Evolutionary conservation across 2,329 filamentous ascomycete species (phyloP).

Genomic region (Podosphaera xanthii): DNA sequence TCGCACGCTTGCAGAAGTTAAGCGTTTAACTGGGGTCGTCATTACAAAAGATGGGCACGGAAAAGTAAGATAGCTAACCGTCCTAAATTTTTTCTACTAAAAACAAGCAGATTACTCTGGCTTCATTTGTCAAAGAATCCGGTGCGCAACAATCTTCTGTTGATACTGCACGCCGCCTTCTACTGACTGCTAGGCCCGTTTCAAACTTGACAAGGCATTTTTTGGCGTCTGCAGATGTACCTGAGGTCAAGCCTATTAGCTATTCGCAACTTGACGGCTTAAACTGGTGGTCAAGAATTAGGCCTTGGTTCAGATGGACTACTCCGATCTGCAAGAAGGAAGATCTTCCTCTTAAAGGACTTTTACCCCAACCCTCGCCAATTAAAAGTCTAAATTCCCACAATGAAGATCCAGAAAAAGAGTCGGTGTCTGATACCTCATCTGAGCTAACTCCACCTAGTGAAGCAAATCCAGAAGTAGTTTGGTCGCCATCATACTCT

Average conservation of each 20-base stretch:
- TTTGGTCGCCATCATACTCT: constrained; percentile 5
- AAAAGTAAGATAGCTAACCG: background rate
- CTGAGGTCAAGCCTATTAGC: background rate
- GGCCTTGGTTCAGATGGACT: constrained; percentile 13
- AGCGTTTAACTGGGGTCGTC: constrained; percentile 11
- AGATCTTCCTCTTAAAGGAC: background rate
- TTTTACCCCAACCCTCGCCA: too few relatives aligned
- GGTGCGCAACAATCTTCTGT: constrained; percentile 1
- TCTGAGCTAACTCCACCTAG: background rate
- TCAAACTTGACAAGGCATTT: background rate
- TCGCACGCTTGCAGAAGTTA: constrained; percentile 7
- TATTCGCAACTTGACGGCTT: constrained; percentile 5
- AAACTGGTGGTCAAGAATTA: constrained; percentile 13
- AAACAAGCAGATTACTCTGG: constrained; percentile 3
- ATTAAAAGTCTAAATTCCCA: too few relatives aligned
- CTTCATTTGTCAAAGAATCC: constrained; percentile 1
- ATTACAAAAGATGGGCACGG: constrained; percentile 4
- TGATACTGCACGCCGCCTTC: constrained; percentile 4
- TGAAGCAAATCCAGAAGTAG: background rate
- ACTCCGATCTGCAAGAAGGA: constrained; percentile 7
- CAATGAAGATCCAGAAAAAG: too few relatives aligned
- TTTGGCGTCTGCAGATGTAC: background rate
- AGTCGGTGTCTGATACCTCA: too few relatives aligned
- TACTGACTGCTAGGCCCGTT: constrained; percentile 1
- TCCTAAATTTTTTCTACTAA: background rate